Conservation (phyloP, 768 basidiomycete species). For the Boletus sp. region DNA sequence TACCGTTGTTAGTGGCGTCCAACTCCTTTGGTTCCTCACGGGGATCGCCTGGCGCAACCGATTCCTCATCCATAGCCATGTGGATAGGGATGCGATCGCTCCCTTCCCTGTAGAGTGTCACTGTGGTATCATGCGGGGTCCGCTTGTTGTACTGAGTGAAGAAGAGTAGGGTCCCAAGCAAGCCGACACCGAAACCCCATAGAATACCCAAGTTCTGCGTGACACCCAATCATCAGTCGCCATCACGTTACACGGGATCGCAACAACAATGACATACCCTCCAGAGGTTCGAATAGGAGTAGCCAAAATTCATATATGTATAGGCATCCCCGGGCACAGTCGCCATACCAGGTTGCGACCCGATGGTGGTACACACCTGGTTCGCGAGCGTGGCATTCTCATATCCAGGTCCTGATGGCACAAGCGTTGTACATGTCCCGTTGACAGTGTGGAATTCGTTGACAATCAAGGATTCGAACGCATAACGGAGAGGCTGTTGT, state of each 20-base stretch:
- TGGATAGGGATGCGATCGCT: not conserved
- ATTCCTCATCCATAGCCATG: slow-evolving; percentile 21
- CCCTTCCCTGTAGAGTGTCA: slow-evolving; percentile 22
- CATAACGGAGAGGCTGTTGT: slow-evolving; percentile 32
- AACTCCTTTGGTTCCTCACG: not conserved
- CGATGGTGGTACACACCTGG: slow-evolving; percentile 42
- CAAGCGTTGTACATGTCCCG: slow-evolving; percentile 34
- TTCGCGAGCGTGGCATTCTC: slow-evolving; percentile 32
- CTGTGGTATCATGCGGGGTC: slow-evolving; percentile 30
- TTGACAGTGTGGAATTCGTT: slow-evolving; percentile 47
- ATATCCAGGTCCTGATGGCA: slow-evolving; percentile 35
- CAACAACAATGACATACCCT: slow-evolving; percentile 34
- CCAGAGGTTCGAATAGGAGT: slow-evolving; percentile 31
- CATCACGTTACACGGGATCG: not conserved
- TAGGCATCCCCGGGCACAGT: slow-evolving; percentile 43
- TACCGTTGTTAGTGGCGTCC: no score
- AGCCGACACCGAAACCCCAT: slow-evolving; percentile 40
- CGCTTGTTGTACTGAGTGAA: slow-evolving; percentile 34
- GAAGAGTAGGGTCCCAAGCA: slow-evolving; percentile 35
- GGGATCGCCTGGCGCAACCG: not conserved
- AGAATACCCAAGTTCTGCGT: slow-evolving; percentile 42
- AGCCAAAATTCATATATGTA: slow-evolving; percentile 31
- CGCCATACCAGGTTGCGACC: slow-evolving; percentile 38
- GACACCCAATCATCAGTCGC: not conserved
- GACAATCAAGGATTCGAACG: slow-evolving; percentile 33